Conservation (phyloP, 1,284 basidiomycete species). For the Ganoderma sp. region DNA sequence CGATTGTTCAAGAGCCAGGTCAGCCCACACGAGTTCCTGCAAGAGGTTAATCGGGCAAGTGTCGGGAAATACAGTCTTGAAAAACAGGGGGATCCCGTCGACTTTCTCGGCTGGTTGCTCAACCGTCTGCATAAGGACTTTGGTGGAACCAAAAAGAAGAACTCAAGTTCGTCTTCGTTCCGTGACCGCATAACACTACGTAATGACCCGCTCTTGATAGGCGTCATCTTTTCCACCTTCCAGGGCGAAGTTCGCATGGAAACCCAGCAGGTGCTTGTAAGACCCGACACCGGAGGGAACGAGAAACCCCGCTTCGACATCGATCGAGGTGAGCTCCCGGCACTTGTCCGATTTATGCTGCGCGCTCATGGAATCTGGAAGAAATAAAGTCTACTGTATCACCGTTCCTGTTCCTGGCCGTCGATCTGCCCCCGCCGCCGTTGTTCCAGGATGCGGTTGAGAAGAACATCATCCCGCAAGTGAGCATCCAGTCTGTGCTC, state of each 20-base stretch:
- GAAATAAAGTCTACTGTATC: conserved; percentile 87
- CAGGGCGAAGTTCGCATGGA: conserved; percentile 94
- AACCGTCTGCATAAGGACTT: conserved; percentile 93
- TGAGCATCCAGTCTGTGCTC: conserved; percentile 89
- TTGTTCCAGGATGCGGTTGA: conserved; percentile 94
- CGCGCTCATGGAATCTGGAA: conserved; percentile 42
- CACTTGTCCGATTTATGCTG: conserved; percentile 16
- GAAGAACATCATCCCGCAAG: conserved; percentile 99
- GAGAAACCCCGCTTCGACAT: conserved; percentile 90
- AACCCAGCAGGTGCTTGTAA: conserved; percentile 90
- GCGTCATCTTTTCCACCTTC: conserved; percentile 92
- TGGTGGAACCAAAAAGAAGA: conserved; percentile 86
- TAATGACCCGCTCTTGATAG: conserved; percentile 45
- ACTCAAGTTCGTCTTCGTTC: conserved; percentile 69
- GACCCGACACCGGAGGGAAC: conserved; percentile 72
- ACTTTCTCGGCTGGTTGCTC: conserved; percentile 95
- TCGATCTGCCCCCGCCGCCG: conserved; percentile 95
- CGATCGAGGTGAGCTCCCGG: conserved; percentile 72
- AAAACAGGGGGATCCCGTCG: conserved; percentile 93
- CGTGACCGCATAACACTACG: not conserved
- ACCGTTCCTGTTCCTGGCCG: conserved; percentile 93
- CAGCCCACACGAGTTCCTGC: conserved; percentile 96
- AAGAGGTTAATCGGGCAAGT: conserved; percentile 91
- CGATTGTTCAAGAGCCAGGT: conserved; percentile 97
- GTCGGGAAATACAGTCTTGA: conserved; percentile 91